Base-by-base conservation (phyloP, 768 basidiomycete genomes). In the Melanogaster broomeanus region DNA sequence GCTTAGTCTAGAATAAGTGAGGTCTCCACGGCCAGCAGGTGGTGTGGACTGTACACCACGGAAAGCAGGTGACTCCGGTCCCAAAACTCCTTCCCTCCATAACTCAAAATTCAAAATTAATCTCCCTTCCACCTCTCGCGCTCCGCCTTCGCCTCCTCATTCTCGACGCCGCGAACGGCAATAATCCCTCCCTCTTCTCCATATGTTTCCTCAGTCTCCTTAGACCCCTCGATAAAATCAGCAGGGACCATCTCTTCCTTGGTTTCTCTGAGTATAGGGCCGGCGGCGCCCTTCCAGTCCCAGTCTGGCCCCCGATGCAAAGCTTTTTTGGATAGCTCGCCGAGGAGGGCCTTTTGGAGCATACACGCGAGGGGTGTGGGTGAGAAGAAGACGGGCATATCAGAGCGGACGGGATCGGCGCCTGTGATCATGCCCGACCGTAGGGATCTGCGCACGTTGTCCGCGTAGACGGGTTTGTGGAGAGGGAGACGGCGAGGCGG, bases 91-190 rank as follows among this genome's bases (percentile, higher is more conserved):
- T 15, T 13, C 31, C 2, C 31, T 37, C 18, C 48, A 31, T 44
- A 45, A 19, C 27, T 12, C 34, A 16, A 52, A 48, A 10, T 45
- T 56, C 34, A 15, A 63, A 48, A 15, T 15, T 41, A 4, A 64
- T 35, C 50, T 59, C 62, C 25, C 59, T 52, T 18, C 54, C 59
- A 42, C 62, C 51, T 7, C 62, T 47, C 21, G 62, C 62, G 21
- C 51, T 34, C 42, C 52, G 52, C 35, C 46, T 61, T 13, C 62
- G 56, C 2, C 55, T 55, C 40, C 50, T 57, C 51, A 65, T 62
- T 49, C 65, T 62, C 54, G 63, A 58, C n/a, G 63, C 63, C 10
- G 57, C 49, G 31, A 56, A 65, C 12, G 60, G 60, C 38, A 60
- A 51, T 28, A 49, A 38, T 0, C 38, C 46, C 22, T 43, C 44